Base-by-base conservation (phyloP, 441 rosid genomes). In the Arabidopsis lyrata region DNA sequence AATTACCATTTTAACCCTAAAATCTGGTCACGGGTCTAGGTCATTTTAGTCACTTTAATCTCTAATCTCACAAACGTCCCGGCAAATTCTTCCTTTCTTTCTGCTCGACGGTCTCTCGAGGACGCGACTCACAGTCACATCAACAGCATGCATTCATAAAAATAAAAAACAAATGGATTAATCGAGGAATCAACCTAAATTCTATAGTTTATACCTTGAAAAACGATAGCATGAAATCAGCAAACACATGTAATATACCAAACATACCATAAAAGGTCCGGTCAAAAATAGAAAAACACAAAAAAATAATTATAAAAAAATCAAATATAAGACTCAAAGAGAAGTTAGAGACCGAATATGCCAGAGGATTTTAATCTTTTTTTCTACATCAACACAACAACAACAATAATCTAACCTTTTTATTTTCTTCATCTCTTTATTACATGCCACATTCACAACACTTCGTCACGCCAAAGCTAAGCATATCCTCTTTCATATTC, bases 381-480 rank as follows among this genome's bases (percentile, higher is more conserved):
- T 49, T 58, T 5, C 45, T 18, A 13, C 64, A 55, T 36, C 59
- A 66, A 58, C 54, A 49, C 50, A 24, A 41, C 47, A 41, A 41
- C 45, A 68, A 68, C 49, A 61, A 74, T 52, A 66, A 35, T 34
- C 39, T 59, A 68, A 66, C 44, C 12, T 36, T 59, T 22, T 49
- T 31, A 22, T 35, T 55, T 57, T 44, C 44, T 47, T 42, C 36
- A 48, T n/a, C 24, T 56, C 66, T 77, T 77, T 70, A 70, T 49
- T 71, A 65, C 72, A 63, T 70, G 60, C 72, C 72, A 71, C 72
- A 70, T 65, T 70, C 80, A 77, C 76, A 65, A 66, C 73, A 71
- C 77, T 72, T 77, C 68, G 77, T 77, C 80, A 77, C 80, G 80
- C 80, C 68, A 71, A 77, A 77, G 77, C 63, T 65, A 71, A 71